Percentiles rank a stretch among this genome's conserved stretches.
Evolutionary conservation across 768 basidiomycete genomes (phyloP).

Genomic region (Sistotremastrum niveocremeum): DNA sequence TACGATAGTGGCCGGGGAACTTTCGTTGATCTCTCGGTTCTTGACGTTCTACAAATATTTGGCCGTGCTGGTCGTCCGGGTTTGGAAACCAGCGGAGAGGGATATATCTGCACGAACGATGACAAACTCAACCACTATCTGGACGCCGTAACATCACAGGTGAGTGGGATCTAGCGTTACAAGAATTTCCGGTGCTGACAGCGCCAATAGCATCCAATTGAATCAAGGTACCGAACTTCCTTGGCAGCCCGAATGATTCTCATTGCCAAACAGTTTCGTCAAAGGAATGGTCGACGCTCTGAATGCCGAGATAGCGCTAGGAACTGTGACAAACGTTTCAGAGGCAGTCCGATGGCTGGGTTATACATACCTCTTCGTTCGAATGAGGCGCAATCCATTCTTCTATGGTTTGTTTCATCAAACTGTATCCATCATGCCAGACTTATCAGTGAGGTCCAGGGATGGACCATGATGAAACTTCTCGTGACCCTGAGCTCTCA

Average conservation of each 20-base stretch:
- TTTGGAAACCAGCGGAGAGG: slow-evolving; percentile 85
- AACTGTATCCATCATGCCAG: neutral
- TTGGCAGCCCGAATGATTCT: neutral
- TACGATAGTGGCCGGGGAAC: slow-evolving; percentile 85
- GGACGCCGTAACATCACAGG: slow-evolving; percentile 78
- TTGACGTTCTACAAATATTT: slow-evolving; percentile 96
- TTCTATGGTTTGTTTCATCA: slow-evolving; percentile 47
- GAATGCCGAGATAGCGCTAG: slow-evolving; percentile 90
- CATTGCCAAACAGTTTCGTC: slow-evolving; percentile 31
- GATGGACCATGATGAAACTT: slow-evolving; percentile 50
- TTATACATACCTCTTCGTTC: slow-evolving; percentile 91
- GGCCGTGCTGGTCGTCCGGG: slow-evolving; percentile 89
- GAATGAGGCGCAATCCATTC: slow-evolving; percentile 86
- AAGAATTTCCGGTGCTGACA: neutral
- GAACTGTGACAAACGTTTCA: slow-evolving; percentile 75
- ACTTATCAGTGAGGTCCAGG: slow-evolving; percentile 30
- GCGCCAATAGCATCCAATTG: slow-evolving; percentile 67
- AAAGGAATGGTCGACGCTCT: slow-evolving; percentile 79
- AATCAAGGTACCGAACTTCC: slow-evolving; percentile 60
- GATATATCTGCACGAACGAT: slow-evolving; percentile 89
- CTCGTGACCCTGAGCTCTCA: slow-evolving; percentile 62
- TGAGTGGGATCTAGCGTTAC: slow-evolving; percentile 17
- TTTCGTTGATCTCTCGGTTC: slow-evolving; percentile 83
- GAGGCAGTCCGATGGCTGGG: slow-evolving; percentile 94
- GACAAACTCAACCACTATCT: slow-evolving; percentile 91